Evolutionary conservation across 1,139 yeast genomes (phyloP), one percentile per base, ranked within the genome.

Genomic region (Diutina rugosa): DNA sequence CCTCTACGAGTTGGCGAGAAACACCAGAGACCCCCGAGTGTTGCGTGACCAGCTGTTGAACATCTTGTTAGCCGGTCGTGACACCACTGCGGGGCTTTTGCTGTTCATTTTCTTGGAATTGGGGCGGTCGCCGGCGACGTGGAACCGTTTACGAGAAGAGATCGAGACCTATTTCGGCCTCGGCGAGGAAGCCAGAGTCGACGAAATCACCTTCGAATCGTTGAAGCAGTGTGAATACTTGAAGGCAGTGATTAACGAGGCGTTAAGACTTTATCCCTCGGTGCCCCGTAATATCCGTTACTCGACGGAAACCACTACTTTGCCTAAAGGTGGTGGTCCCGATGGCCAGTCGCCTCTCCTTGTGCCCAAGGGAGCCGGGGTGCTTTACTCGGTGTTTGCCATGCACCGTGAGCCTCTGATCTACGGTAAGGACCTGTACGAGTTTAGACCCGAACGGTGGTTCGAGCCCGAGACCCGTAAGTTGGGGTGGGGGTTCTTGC

Each of bases 371-470:
- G 76, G 84, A 51, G 71, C 78, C 6, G 66, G 70, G 14, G 74
- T 79, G 46, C 68, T 69, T 29, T 81, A 79, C 65, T 60, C 72
- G 29, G 76, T 77, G 10, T 78, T 71, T 61, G 64, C 71, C 16
- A 72, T 79, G 60, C 86, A 81, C 62, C 73, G 83, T 60, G 65
- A 71, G 57, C 67, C 67, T 54, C 65, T 65, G 44, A 66, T 68
- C 61, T 81, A 78, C 69, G 85, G 85, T 48, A 68, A 73, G 55
- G 74, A 76, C 54, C 76, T 84, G 1, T 72, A 78, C 54, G 65
- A 59, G 12, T 84, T 83, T 63, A 61, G 62, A 2, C 87, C 88
- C 0, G 73, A 69, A 56, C 69, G 90, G 56, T 84, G 90, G 90
- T 68, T 67, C 57, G 74, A 71, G 59, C 86, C 71, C 51, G 61